A percentile compares a stretch with the other conserved stretches of the same genome.
Evolutionary conservation across 208 protist genomes (phyloP).

Genomic region (Leptomonas pyrrhocoris): DNA sequence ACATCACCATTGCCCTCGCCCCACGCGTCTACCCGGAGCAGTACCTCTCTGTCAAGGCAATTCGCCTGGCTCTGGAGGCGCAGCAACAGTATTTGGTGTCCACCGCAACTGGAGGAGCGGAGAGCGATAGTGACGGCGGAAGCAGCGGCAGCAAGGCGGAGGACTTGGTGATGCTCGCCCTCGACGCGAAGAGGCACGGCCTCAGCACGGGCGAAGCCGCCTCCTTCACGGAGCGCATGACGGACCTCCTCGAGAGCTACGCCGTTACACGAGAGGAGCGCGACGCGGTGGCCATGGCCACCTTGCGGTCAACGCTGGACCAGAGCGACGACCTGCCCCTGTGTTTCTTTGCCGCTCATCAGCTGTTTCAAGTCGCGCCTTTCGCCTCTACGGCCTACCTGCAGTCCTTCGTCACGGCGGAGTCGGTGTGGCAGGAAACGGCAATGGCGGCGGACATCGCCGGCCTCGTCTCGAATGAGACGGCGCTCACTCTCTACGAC

Average conservation of each 20-base stretch:
- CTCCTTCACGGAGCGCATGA: conserved; percentile 41
- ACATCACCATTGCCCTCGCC: conserved; percentile 53
- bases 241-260: conserved; percentile 51
- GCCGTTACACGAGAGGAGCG: conserved; percentile 36
- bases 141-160: not conserved
- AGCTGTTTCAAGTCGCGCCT: conserved; percentile 66
- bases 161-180: conserved; percentile 44
- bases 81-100: conserved; percentile 3
- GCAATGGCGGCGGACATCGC: conserved; percentile 25
- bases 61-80: conserved; percentile 55
- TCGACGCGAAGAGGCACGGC: conserved; percentile 63
- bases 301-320: conserved; percentile 42
- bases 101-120: not conserved
- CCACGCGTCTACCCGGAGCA: conserved; percentile 74
- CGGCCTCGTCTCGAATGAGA: conserved; percentile 15
- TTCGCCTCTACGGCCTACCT: conserved; percentile 59
- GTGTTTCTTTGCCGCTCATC: conserved; percentile 49
- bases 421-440: conserved; percentile 50
- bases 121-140: conserved; percentile 13
- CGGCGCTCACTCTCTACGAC: conserved; percentile 46
- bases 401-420: conserved; percentile 41
- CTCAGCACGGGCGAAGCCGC: conserved; percentile 45
- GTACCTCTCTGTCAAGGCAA: conserved; percentile 74
- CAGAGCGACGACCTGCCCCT: conserved; percentile 26
- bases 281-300: conserved; percentile 41